A percentile compares a stretch with the other conserved stretches of the same genome.
Conservation (phyloP, 352 stramenopile genomes). For the Phytophthora cactorum region DNA sequence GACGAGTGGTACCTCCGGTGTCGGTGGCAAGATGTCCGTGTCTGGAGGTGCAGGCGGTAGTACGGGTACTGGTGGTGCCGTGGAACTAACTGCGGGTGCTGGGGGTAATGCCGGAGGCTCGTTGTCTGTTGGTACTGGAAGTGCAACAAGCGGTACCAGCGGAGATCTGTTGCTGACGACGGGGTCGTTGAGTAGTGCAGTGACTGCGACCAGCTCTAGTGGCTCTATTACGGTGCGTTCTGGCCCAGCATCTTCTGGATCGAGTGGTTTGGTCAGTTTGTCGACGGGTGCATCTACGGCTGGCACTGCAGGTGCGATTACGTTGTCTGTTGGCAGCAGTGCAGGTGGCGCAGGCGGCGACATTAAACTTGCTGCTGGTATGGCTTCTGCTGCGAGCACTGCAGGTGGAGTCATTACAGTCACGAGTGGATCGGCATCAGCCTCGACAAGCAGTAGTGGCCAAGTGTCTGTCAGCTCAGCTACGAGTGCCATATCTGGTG, state of each 20-base stretch:
- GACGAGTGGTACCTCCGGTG: constrained; percentile 12
- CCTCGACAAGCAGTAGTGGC: no score
- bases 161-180: constrained; percentile 24
- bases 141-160: constrained; percentile 11
- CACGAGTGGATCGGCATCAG: no score
- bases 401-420: no score
- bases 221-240: constrained; percentile 29
- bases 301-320: no score
- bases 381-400: no score
- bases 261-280: constrained; percentile 34
- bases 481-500: no score
- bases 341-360: no score
- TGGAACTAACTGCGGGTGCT: constrained; percentile 21
- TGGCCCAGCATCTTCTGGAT: constrained; percentile 26
- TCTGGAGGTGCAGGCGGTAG: constrained; percentile 17
- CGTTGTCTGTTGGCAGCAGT: no score
- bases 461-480: no score
- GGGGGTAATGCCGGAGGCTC: constrained; percentile 31
- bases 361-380: no score
- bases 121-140: constrained; percentile 34
- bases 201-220: constrained; percentile 18
- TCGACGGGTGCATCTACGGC: constrained; percentile 30
- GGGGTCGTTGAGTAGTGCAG: constrained; percentile 7
- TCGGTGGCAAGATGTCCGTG: constrained; percentile 22
- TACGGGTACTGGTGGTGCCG: constrained; percentile 11